Percentiles rank a stretch among this genome's conserved stretches.
Evolutionary conservation across 2,329 filamentous ascomycete species (phyloP).

Genomic region (Teratosphaeria zuluensis): DNA sequence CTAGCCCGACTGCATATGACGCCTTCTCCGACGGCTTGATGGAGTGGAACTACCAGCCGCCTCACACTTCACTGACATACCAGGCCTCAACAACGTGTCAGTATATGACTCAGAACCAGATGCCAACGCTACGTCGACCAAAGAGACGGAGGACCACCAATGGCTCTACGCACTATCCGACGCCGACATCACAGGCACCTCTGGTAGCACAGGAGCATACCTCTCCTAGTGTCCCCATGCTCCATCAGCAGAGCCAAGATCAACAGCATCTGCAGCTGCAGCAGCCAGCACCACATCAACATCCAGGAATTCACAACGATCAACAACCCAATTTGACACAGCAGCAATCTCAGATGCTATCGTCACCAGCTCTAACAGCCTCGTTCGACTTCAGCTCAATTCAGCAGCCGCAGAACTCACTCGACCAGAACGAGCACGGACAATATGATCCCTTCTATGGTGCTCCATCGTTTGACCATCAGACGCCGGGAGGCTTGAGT

Average conservation of each 20-base stretch:
- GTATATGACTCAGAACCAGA: constrained; percentile 12
- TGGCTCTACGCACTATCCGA: constrained; percentile 14
- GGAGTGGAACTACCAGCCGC: constrained; percentile 4
- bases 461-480: constrained; percentile 25
- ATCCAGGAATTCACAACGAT: neutral
- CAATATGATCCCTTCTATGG: constrained; percentile 15
- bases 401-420: constrained; percentile 7
- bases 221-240: neutral
- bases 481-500: constrained; percentile 37
- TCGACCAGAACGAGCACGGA: constrained; percentile 5
- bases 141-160: constrained; percentile 16
- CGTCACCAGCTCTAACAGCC: constrained; percentile 31
- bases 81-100: constrained; percentile 8
- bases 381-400: constrained; percentile 28
- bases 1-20: constrained; percentile 1
- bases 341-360: constrained; percentile 9
- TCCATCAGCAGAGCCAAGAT: neutral
- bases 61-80: neutral
- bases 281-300: neutral
- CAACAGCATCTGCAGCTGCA: neutral
- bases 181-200: constrained; percentile 6
- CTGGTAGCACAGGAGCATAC: neutral
- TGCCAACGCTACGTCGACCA: constrained; percentile 2
- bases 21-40: constrained; percentile 38
- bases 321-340: neutral